Evolutionary conservation across 2,329 filamentous ascomycete species (phyloP).

Genomic region (Aspergillus pseudotamarii): DNA sequence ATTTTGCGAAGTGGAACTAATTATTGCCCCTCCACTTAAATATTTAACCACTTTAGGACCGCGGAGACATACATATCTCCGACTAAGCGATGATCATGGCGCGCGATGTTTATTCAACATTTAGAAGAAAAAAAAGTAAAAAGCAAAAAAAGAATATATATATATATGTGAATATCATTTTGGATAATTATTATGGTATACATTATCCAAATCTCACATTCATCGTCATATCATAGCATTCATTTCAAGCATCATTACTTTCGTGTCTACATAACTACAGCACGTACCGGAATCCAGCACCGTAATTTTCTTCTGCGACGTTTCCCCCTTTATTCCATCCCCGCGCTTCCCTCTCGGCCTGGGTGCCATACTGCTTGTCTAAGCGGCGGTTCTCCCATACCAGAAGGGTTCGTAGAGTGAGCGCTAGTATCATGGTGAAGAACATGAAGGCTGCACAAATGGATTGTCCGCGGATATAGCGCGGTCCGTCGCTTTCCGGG

Average conservation of each 20-base stretch:
- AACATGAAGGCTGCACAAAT: constrained; percentile 66
- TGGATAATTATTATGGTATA: neutral
- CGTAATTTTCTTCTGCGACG: constrained; percentile 45
- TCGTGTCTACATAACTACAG: constrained; percentile 24
- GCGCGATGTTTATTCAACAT: neutral
- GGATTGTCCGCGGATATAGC: constrained; percentile 58
- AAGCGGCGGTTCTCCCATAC: constrained; percentile 64
- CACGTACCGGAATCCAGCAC: constrained; percentile 41
- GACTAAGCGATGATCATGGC: neutral
- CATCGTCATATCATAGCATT: constrained; percentile 1
- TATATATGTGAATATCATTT: neutral
- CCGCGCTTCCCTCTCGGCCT: constrained; percentile 18
- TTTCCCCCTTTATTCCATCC: constrained; percentile 18
- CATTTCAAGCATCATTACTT: neutral
- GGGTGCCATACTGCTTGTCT: constrained; percentile 51
- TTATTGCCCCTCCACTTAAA: neutral
- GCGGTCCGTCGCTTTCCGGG: constrained; percentile 52
- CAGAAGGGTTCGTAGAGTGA: constrained; percentile 57
- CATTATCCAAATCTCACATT: neutral
- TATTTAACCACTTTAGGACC: neutral
- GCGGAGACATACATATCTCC: neutral
- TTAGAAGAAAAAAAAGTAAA: neutral
- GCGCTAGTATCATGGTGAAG: constrained; percentile 59
- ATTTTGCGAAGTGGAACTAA: neutral
- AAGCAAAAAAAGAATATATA: fast-evolving